Evolutionary conservation across 495 filamentous ascomycete species (phyloP).

Genomic region (Xeromyces bisporus): DNA sequence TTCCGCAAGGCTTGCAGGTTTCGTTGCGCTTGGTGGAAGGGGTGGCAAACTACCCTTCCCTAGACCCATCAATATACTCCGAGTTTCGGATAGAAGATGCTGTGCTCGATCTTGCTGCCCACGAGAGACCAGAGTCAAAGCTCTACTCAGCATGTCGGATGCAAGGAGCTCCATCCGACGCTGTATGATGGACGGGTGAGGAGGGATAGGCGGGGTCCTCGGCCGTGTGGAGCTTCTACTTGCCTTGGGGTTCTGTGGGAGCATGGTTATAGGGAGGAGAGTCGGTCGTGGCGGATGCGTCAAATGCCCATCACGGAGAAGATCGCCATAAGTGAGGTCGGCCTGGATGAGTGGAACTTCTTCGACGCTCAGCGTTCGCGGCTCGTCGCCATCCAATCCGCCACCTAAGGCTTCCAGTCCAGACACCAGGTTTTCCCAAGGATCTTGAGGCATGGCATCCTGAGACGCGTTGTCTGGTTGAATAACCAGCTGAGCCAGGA

Average conservation of each 20-base stretch:
- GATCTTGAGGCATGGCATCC: slow-evolving; percentile 77
- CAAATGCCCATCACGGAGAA: slow-evolving; percentile 77
- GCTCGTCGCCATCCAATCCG: slow-evolving; percentile 71
- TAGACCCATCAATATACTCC: slow-evolving; percentile 87
- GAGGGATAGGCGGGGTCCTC: slow-evolving; percentile 72
- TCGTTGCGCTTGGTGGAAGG: slow-evolving; percentile 42
- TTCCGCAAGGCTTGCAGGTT: slow-evolving; percentile 14
- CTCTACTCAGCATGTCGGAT: slow-evolving; percentile 92
- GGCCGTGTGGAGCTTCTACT: slow-evolving; percentile 44
- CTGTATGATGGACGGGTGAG: slow-evolving; percentile 90
- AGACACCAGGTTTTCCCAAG: slow-evolving; percentile 94
- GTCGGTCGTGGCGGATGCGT: slow-evolving; percentile 80
- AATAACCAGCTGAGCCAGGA: slow-evolving; percentile 90
- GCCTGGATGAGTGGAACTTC: slow-evolving; percentile 93
- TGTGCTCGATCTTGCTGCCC: slow-evolving; percentile 88
- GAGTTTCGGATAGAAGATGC: slow-evolving; percentile 79
- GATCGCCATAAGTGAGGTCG: slow-evolving; percentile 84
- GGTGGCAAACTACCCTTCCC: slow-evolving; percentile 91
- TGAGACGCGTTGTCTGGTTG: slow-evolving; percentile 73
- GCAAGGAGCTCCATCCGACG: slow-evolving; percentile 95
- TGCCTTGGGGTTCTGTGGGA: slow-evolving; percentile 51
- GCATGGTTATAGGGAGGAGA: slow-evolving; percentile 93
- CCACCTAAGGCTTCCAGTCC: slow-evolving; percentile 92
- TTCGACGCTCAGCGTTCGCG: slow-evolving; percentile 70
- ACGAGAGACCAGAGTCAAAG: slow-evolving; percentile 76